These are phyloP conservation scores for Candida pini DNA, from an alignment of 805 yeast species.

Conservation along the genomic window DNA sequence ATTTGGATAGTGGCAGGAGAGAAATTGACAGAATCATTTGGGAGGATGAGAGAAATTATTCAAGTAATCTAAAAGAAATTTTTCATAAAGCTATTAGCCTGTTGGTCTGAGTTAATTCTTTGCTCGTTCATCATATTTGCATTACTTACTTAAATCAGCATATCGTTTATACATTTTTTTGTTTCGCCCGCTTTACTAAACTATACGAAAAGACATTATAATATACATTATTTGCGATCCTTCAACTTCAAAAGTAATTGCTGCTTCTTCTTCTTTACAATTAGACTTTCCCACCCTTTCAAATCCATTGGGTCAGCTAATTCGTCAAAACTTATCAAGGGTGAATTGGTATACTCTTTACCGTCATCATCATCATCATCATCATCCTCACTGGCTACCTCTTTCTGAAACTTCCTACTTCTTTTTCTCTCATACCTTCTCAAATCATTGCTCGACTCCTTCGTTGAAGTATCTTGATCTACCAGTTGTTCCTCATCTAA, in stretches of 20 bases:
- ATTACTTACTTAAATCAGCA: not conserved
- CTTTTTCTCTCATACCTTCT: constrained; percentile 26
- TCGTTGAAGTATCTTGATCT: not conserved
- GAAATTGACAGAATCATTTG: constrained; percentile 77
- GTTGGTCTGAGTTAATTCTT: constrained; percentile 9
- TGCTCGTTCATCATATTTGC: not conserved
- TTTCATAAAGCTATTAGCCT: constrained; percentile 18
- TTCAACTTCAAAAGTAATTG: constrained; percentile 38
- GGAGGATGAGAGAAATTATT: constrained; percentile 57
- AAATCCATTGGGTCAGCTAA: constrained; percentile 27
- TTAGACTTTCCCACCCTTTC: constrained; percentile 38
- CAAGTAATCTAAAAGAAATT: constrained; percentile 28
- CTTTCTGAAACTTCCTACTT: constrained; percentile 17
- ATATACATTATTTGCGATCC: constrained; percentile 24
- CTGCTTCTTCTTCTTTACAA: constrained; percentile 40
- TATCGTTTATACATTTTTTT: constrained; percentile 18
- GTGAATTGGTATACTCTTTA: not conserved
- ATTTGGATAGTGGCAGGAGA: constrained; percentile 77
- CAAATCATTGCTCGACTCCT: constrained; percentile 20
- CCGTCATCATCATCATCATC: constrained; percentile 1
- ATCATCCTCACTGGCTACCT: not conserved
- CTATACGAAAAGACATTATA: too few species aligned
- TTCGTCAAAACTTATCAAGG: constrained; percentile 17
- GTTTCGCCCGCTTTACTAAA: constrained; percentile 25
- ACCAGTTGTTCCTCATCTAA: constrained; percentile 27